Percentiles rank a stretch among this genome's conserved stretches.
Evolutionary conservation across 2,329 filamentous ascomycete species (phyloP).

Genomic region (Fusarium ambrosium): DNA sequence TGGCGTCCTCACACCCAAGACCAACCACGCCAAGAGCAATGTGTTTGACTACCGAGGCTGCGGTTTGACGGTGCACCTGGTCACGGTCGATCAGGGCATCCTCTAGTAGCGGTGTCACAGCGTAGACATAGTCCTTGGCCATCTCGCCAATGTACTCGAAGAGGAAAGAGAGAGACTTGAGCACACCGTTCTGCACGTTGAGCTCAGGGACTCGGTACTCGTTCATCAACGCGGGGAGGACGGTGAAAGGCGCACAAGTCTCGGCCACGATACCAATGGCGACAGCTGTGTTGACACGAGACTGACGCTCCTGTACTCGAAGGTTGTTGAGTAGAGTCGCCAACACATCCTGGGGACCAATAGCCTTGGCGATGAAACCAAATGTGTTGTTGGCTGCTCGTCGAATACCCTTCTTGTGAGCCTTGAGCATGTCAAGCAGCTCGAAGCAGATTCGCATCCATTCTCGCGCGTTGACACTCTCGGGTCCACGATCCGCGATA

Average conservation of each 20-base stretch:
- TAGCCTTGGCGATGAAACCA: constrained; percentile 99
- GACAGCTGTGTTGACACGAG: constrained; percentile 97
- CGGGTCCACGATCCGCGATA: constrained; percentile 96
- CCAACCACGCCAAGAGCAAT: constrained; percentile 98
- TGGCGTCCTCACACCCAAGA: constrained; percentile 96
- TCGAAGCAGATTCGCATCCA: constrained; percentile 99
- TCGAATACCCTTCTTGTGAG: constrained; percentile 99
- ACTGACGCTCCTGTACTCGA: constrained; percentile 96
- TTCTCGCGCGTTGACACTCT: constrained; percentile 95
- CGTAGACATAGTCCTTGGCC: constrained; percentile 99
- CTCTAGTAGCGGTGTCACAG: constrained; percentile 93
- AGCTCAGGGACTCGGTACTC: constrained; percentile 98
- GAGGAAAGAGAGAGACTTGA: constrained; percentile 96
- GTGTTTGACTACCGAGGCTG: constrained; percentile 96
- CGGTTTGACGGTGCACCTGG: constrained; percentile 97
- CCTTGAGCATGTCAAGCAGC: constrained; percentile 98
- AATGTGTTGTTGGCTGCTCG: constrained; percentile 99
- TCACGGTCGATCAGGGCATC: constrained; percentile 98
- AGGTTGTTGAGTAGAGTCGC: constrained; percentile 97
- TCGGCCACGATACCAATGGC: constrained; percentile 99
- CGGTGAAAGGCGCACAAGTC: constrained; percentile 97
- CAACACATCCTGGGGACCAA: constrained; percentile 96
- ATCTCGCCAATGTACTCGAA: constrained; percentile 99
- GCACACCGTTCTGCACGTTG: constrained; percentile 98
- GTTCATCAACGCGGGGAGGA: constrained; percentile 99